Evolutionary conservation across 2,329 filamentous ascomycete genomes (phyloP).

Genomic region (Curvularia eragrostidis): DNA sequence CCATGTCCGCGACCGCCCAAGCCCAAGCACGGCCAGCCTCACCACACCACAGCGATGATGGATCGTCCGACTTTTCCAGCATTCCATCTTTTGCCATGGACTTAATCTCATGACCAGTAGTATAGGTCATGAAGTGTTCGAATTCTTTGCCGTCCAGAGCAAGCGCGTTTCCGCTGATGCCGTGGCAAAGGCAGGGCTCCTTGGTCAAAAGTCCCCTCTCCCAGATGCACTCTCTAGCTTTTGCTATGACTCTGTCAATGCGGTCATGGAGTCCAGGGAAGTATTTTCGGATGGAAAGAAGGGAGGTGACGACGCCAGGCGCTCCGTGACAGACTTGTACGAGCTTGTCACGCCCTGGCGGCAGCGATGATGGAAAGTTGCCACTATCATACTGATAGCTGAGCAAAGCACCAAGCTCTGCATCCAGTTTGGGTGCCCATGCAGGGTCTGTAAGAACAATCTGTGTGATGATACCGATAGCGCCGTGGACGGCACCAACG

Average conservation of each 20-base stretch:
- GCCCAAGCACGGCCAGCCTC: conserved; percentile 59
- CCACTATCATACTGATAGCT: conserved; percentile 66
- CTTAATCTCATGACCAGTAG: conserved; percentile 63
- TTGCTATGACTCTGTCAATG: conserved; percentile 61
- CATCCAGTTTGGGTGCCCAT: conserved; percentile 62
- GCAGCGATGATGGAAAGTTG: conserved; percentile 67
- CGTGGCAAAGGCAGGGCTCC: conserved; percentile 70
- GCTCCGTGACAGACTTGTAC: conserved; percentile 74
- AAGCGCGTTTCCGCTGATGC: conserved; percentile 69
- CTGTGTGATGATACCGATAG: conserved; percentile 74
- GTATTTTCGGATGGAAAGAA: conserved; percentile 62
- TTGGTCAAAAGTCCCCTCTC: conserved; percentile 67
- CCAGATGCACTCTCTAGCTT: conserved; percentile 62
- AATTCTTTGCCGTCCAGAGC: conserved; percentile 58
- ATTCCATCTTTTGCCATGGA: conserved; percentile 60
- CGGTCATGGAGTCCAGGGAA: conserved; percentile 62
- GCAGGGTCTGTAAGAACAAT: conserved; percentile 65
- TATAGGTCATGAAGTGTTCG: conserved; percentile 66
- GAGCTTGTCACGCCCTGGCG: conserved; percentile 57
- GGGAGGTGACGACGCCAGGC: conserved; percentile 66
- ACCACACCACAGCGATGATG: conserved; percentile 59
- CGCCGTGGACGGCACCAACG: conserved; percentile 71
- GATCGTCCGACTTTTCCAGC: conserved; percentile 59
- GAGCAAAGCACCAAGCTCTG: conserved; percentile 62
- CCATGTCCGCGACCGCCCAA: conserved; percentile 56